These are phyloP conservation scores for Chrysophaeum taylorii DNA, from an alignment of 352 stramenopile species.

Conservation along the genomic window DNA sequence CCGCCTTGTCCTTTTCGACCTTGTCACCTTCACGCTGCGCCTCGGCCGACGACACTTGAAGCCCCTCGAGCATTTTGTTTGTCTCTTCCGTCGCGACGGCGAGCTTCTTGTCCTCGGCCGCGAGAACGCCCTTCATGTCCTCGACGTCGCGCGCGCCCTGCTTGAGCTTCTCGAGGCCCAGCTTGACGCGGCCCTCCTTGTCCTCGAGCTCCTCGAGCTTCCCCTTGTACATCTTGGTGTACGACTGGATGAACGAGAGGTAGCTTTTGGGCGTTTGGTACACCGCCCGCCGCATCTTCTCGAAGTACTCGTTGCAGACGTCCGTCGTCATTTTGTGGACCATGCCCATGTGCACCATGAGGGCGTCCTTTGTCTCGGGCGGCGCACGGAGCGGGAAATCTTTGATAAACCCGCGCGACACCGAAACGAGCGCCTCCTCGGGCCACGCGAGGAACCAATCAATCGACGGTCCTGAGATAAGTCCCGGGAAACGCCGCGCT, in stretches of 20 bases:
- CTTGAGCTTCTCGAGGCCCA: constrained; percentile 93
- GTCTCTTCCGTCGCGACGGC: constrained; percentile 89
- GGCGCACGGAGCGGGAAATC: constrained; percentile 88
- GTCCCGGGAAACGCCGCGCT: constrained; percentile 88
- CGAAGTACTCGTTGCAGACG: constrained; percentile 94
- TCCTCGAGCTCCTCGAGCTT: constrained; percentile 69
- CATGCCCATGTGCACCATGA: constrained; percentile 96
- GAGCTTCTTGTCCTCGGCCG: constrained; percentile 88
- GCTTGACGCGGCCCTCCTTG: constrained; percentile 90
- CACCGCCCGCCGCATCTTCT: constrained; percentile 89
- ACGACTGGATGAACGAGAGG: constrained; percentile 93
- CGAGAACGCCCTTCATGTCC: constrained; percentile 90
- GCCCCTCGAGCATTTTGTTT: constrained; percentile 90
- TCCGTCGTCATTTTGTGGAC: constrained; percentile 92
- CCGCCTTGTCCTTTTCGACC: constrained; percentile 84
- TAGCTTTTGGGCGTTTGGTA: constrained; percentile 98
- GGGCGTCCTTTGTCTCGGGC: constrained; percentile 53
- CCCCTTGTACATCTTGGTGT: constrained; percentile 87
- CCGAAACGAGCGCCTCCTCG: constrained; percentile 89
- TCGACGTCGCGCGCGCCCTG: constrained; percentile 90
- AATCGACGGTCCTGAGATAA: constrained; percentile 93
- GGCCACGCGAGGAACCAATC: constrained; percentile 98
- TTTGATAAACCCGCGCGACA: constrained; percentile 89
- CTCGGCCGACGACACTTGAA: constrained; percentile 86
- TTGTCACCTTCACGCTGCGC: constrained; percentile 93